Percentiles rank a stretch among this genome's conserved stretches.
These are phyloP conservation scores for Vaccinium myrtillus DNA, from an alignment of 148 eudicot genomes.

Conservation along the genomic window DNA sequence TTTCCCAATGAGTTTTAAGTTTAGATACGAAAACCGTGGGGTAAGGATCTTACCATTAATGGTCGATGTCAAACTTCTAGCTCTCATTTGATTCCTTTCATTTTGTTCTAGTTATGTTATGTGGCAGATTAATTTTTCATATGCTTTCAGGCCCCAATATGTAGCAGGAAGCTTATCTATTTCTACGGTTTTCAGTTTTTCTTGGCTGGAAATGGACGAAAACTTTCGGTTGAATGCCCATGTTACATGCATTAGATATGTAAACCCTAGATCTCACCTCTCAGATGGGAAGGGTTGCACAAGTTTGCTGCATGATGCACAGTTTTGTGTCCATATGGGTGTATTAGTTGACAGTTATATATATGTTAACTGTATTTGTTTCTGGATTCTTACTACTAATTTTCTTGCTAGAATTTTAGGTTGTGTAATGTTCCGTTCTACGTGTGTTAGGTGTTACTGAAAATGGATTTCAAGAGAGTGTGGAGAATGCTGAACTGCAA, in stretches of 20 bases:
- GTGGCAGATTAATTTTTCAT: not conserved
- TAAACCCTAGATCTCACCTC: not conserved
- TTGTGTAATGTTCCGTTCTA: not conserved
- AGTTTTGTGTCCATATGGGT: not conserved
- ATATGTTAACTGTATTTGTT: not conserved
- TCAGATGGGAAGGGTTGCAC: not conserved
- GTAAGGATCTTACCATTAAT: not conserved
- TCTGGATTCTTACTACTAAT: not conserved
- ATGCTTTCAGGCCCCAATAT: not conserved
- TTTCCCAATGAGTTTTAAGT: not conserved
- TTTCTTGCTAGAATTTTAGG: not conserved
- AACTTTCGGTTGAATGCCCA: not conserved
- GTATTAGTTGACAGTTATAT: not conserved
- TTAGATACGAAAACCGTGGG: not conserved
- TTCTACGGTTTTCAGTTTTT: not conserved
- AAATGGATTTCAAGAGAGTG: conserved; percentile 48
- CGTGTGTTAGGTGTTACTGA: conserved; percentile 24
- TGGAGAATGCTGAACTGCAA: conserved; percentile 24
- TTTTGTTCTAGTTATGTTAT: not conserved
- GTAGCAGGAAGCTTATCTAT: not conserved
- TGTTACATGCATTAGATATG: no score
- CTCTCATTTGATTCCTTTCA: not conserved
- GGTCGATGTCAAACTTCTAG: not conserved
- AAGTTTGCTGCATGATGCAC: not conserved
- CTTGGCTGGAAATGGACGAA: not conserved